These are phyloP conservation scores for Colletotrichum graminicola DNA, from an alignment of 2,329 filamentous ascomycete genomes.

Conservation along the genomic window DNA sequence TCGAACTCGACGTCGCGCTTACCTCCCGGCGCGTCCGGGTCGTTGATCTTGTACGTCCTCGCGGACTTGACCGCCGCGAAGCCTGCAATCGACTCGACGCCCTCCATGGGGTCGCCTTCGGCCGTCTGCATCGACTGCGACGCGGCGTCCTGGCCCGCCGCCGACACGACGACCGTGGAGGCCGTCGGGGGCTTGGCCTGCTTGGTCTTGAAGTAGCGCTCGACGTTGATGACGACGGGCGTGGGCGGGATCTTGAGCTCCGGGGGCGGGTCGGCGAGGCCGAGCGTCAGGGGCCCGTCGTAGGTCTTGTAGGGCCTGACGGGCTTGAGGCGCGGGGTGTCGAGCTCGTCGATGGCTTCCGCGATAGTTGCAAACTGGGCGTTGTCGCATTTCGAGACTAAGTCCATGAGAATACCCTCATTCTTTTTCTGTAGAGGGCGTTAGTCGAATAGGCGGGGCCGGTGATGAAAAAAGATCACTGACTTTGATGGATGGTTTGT, in stretches of 20 bases:
- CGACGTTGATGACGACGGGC: slow-evolving; percentile 85
- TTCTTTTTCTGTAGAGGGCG: slow-evolving; percentile 69
- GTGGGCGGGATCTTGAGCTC: slow-evolving; percentile 71
- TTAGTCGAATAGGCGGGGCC: neutral
- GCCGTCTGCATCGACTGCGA: slow-evolving; percentile 66
- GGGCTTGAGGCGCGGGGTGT: slow-evolving; percentile 80
- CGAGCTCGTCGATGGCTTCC: slow-evolving; percentile 85
- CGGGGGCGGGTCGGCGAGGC: slow-evolving; percentile 62
- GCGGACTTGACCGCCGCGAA: slow-evolving; percentile 80
- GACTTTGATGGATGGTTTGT: slow-evolving; percentile 80
- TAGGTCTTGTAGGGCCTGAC: slow-evolving; percentile 83
- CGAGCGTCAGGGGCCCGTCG: slow-evolving; percentile 83
- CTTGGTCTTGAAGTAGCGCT: slow-evolving; percentile 91
- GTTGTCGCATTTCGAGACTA: slow-evolving; percentile 75
- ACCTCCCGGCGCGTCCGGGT: slow-evolving; percentile 79
- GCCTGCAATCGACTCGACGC: slow-evolving; percentile 57
- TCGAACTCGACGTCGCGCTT: slow-evolving; percentile 87
- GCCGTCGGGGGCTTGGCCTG: slow-evolving; percentile 80
- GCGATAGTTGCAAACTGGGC: slow-evolving; percentile 86
- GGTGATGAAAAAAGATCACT: neutral
- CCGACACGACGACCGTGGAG: slow-evolving; percentile 77
- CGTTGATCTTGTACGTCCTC: slow-evolving; percentile 84
- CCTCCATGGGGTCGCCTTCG: slow-evolving; percentile 62
- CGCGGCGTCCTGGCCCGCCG: slow-evolving; percentile 57
- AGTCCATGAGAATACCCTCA: slow-evolving; percentile 73